A percentile compares a stretch with the other conserved stretches of the same genome.
phyloP scores from a whole-genome alignment of 345 rosid genomes.

The Fremontodendron californicum region DNA sequence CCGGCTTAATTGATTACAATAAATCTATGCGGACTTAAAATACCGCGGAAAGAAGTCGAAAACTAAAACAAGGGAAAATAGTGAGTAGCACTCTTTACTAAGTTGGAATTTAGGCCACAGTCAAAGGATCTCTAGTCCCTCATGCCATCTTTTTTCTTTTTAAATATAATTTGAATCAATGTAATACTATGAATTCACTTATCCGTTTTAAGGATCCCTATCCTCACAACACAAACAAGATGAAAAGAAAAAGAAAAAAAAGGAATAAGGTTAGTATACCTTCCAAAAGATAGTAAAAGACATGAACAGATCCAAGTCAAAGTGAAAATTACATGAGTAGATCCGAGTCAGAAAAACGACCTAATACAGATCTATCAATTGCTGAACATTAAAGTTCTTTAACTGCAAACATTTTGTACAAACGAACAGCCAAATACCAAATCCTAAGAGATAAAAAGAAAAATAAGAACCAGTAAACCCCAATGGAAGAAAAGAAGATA shows the following conservation, averaged over 20 bases:
- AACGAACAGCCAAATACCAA: constrained; percentile 29
- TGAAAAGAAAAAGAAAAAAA: not conserved
- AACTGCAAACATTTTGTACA: constrained; percentile 49
- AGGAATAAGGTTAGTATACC: not conserved
- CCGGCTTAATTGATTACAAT: not conserved
- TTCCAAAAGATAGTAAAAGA: not conserved
- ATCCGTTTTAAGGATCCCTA: not conserved
- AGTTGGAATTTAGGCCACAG: not conserved
- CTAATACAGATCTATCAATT: constrained; percentile 17
- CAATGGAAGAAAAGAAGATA: not conserved
- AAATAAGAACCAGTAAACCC: not conserved
- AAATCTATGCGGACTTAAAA: too few relatives aligned
- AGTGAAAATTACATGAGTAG: not conserved
- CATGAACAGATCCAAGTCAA: constrained; percentile 10
- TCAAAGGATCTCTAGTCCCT: not conserved
- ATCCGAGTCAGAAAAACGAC: constrained; percentile 6
- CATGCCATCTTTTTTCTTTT: too few relatives aligned
- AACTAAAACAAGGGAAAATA: too few relatives aligned
- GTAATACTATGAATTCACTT: not conserved
- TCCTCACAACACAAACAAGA: not conserved
- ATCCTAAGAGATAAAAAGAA: constrained; percentile 25
- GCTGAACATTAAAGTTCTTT: constrained; percentile 24
- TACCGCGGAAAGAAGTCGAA: too few relatives aligned
- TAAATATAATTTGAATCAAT: not conserved
- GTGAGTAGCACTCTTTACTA: too few relatives aligned